phyloP scores from a whole-genome alignment of 495 filamentous ascomycete species.

The Barbatosphaeria neglecta region DNA sequence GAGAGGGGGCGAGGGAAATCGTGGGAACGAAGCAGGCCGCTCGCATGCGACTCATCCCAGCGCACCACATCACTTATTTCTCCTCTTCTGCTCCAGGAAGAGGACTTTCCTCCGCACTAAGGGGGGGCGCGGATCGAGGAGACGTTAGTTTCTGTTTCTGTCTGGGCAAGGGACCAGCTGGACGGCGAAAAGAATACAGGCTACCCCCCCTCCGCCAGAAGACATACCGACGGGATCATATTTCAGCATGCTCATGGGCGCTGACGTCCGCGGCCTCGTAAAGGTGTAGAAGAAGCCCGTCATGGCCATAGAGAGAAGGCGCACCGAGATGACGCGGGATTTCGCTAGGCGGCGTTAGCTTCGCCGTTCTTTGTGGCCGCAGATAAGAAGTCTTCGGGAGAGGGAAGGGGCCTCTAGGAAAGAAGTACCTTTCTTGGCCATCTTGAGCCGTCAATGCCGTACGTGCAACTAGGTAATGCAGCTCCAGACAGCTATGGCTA shows the following conservation, averaged over 20 bases:
- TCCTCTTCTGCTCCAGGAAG: constrained; percentile 80
- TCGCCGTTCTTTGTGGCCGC: neutral
- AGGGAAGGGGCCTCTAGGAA: neutral
- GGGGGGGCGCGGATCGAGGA: neutral
- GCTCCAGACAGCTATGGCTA: too few relatives aligned
- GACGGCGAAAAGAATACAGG: too few relatives aligned
- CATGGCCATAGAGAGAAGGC: constrained; percentile 96
- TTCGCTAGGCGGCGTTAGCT: constrained; percentile 48
- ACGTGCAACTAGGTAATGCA: too few relatives aligned
- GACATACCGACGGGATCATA: constrained; percentile 93
- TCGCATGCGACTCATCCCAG: constrained; percentile 2
- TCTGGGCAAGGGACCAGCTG: too few relatives aligned
- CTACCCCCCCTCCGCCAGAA: too few relatives aligned
- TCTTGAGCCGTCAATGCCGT: constrained; percentile 17
- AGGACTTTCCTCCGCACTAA: constrained; percentile 78
- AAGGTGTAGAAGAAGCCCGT: constrained; percentile 93
- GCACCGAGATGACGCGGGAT: constrained; percentile 82
- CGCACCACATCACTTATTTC: constrained; percentile 15
- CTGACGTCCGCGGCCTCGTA: constrained; percentile 64
- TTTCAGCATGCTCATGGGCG: constrained; percentile 93
- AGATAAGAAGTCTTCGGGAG: neutral
- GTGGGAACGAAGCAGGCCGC: too few relatives aligned
- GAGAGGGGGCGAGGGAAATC: too few relatives aligned
- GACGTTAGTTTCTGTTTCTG: constrained; percentile 1
- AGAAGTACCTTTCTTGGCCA: constrained; percentile 43